Evolutionary conservation across 176 grass and related monocot genomes (phyloP), one percentile per base, ranked within the genome.

Genomic region (Aegilops longissima): DNA sequence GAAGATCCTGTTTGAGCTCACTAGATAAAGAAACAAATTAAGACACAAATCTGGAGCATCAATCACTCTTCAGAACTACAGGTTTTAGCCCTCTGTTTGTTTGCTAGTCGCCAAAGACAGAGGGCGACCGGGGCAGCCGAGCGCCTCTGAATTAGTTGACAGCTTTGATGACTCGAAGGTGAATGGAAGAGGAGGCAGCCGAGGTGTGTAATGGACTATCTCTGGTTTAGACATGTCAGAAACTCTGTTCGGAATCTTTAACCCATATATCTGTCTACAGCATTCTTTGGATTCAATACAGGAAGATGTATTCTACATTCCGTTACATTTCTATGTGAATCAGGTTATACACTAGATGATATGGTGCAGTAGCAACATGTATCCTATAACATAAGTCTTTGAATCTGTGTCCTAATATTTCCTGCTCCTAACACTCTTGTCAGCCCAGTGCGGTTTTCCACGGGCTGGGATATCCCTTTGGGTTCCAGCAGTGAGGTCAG

Each of bases 401-500:
- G 14, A 76, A 51, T 75, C 42, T 33, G 47, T 35, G 58, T 78
- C 64, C 12, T 54, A 24, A 24, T 21, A 24, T 52, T 84, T 87
- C 25, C 68, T 76, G 70, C 27, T 62, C 30, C 45, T 84, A 45
- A 62, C 82, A 8, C 82, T 88, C 81, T 87, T 91, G 21, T 74
- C 61, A 36, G 61, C 9, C 35, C 81, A 61, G 3, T 59, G 61
- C 3, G 38, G 17, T 62, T 87, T 88, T 33, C 83, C 71, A 45
- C 21, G 27, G 14, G 51, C 21, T 20, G 68, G 54, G 4, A 13
- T 23, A 31, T 61, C 59, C 18, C 13, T 70, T 6, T 83, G 70
- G 68, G 82, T 71, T 72, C 82, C 88, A 29, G 85, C 90, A 44
- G 89, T 83, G 3, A 98, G 82, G 59, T 98, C 90, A 12, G 84